A percentile compares a stretch with the other conserved stretches of the same genome.
Evolutionary conservation across 352 stramenopile genomes (phyloP).

Genomic region (Globisporangium paddicum): DNA sequence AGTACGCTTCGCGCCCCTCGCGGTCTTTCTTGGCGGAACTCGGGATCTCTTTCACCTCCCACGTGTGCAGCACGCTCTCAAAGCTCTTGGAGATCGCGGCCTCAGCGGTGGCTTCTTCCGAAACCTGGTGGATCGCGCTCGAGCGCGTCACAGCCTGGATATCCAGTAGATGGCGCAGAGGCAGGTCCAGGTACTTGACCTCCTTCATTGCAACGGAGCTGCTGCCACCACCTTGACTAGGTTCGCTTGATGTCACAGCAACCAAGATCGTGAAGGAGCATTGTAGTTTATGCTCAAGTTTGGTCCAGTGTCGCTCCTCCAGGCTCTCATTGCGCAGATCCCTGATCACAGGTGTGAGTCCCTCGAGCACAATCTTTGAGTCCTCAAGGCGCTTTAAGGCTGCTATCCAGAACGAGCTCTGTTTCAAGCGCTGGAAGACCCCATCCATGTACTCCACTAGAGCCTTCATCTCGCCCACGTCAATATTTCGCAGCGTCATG

Average conservation of each 20-base stretch:
- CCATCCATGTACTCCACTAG: slow-evolving; percentile 19
- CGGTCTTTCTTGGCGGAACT: slow-evolving; percentile 42
- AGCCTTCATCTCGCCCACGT: slow-evolving; percentile 32
- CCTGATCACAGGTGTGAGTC: slow-evolving; percentile 44
- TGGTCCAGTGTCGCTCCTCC: slow-evolving; percentile 62
- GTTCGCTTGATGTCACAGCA: not conserved
- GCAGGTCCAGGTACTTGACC: slow-evolving; percentile 27
- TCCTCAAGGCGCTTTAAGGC: slow-evolving; percentile 33
- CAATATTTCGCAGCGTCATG: slow-evolving; percentile 37
- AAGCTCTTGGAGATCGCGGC: slow-evolving; percentile 58
- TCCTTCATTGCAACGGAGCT: not conserved
- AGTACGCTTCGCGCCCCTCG: slow-evolving; percentile 50
- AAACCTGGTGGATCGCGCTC: slow-evolving; percentile 50
- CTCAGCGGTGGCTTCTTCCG: slow-evolving; percentile 65
- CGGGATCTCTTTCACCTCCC: slow-evolving; percentile 57
- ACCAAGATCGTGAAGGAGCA: slow-evolving; percentile 25
- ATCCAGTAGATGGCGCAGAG: slow-evolving; percentile 46
- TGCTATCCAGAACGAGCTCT: slow-evolving; percentile 14
- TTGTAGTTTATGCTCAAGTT: slow-evolving; percentile 67
- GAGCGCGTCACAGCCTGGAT: slow-evolving; percentile 35
- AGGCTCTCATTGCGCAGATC: slow-evolving; percentile 58
- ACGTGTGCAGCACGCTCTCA: slow-evolving; percentile 45
- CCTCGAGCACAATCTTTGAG: slow-evolving; percentile 37
- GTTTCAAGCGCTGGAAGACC: slow-evolving; percentile 21
- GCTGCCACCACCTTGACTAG: not conserved